A percentile compares a stretch with the other conserved stretches of the same genome.
These are phyloP conservation scores for Phlyctochytrium bullatum DNA, from an alignment of 192 early-diverging fungal species.

Conservation along the genomic window DNA sequence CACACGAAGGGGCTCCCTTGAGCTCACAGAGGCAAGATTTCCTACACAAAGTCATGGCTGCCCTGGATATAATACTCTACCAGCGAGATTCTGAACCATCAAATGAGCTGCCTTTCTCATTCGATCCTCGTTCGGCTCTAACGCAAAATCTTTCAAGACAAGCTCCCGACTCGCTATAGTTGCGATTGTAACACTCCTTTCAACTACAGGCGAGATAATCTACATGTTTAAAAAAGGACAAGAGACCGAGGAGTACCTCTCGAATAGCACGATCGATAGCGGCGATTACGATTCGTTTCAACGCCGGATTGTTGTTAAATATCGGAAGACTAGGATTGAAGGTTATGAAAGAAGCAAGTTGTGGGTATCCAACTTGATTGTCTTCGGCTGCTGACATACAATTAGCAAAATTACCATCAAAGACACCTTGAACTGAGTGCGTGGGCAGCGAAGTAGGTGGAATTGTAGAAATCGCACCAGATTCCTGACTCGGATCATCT, in stretches of 20 bases:
- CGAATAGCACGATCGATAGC: conserved; percentile 87
- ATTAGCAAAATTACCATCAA: too few species aligned
- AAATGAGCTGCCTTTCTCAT: conserved; percentile 91
- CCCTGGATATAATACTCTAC: conserved; percentile 28
- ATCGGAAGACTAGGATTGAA: conserved; percentile 82
- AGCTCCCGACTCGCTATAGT: conserved; percentile 89
- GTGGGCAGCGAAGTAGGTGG: too few species aligned
- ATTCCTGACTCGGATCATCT: too few species aligned
- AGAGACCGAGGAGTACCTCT: conserved; percentile 53
- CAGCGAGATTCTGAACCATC: conserved; percentile 93
- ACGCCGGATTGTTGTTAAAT: conserved; percentile 78
- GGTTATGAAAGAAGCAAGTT: conserved; percentile 63
- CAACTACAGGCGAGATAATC: conserved; percentile 85
- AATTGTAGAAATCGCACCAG: too few species aligned
- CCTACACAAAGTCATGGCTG: conserved; percentile 18
- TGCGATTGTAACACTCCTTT: conserved; percentile 90
- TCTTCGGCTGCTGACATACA: too few species aligned
- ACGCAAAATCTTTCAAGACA: conserved; percentile 91
- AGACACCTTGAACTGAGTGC: too few species aligned
- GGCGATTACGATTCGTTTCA: conserved; percentile 84
- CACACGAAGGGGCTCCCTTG: conserved; percentile 86
- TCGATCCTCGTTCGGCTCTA: conserved; percentile 91
- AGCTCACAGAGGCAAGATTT: conserved; percentile 83
- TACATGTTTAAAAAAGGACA: conserved; percentile 9
- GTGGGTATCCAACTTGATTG: conserved; percentile 42